These are phyloP conservation scores for Plasmodiophora brassicae DNA, from an alignment of 208 protist species.

Conservation along the genomic window DNA sequence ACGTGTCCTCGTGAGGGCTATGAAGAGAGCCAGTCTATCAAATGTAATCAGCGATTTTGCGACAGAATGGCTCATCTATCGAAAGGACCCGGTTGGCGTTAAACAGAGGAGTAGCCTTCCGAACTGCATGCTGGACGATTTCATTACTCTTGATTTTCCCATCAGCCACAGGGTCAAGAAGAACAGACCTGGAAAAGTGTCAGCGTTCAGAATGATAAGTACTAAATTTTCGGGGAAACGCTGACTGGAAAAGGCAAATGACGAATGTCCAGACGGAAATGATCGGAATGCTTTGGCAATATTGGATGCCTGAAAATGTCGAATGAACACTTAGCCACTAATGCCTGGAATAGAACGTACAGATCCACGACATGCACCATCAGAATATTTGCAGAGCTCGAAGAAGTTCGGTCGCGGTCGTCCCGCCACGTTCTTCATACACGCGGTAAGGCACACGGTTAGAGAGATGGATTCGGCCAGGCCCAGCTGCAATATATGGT, in stretches of 20 bases:
- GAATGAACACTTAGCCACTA: neutral
- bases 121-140: neutral
- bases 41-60: neutral
- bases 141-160: neutral
- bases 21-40: neutral
- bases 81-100: neutral
- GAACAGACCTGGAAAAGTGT: neutral
- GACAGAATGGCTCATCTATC: neutral
- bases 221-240: neutral
- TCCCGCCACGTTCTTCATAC: neutral
- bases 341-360: neutral
- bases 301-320: neutral
- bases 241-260: neutral
- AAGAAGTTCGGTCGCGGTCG: slow-evolving; percentile 20
- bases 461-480: neutral
- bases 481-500: slow-evolving; percentile 1
- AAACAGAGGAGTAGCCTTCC: neutral
- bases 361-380: neutral
- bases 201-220: neutral
- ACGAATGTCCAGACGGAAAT: slow-evolving; percentile 3
- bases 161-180: slow-evolving; percentile 21
- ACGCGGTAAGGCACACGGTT: neutral
- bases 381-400: neutral
- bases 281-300: neutral
- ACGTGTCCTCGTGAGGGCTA: neutral